Base-by-base conservation (phyloP, 139 green algal species). In the Micractinium sp. region DNA sequence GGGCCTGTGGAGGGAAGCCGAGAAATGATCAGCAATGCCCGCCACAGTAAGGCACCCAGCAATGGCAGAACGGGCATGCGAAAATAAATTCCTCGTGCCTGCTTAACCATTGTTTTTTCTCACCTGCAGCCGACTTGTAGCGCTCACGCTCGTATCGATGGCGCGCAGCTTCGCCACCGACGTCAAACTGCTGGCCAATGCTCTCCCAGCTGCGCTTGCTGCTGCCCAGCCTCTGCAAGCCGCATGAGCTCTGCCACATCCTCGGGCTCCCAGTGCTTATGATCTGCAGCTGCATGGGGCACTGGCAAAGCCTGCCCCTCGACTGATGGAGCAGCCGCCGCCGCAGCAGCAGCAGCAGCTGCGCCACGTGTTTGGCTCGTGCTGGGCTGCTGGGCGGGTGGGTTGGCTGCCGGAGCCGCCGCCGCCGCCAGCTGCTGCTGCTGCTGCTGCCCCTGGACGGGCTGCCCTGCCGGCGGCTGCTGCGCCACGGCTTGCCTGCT, bases 211-310 rank as follows among this genome's bases (percentile, higher is more conserved):
- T 80, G 74, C 29, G 23, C 74, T 80, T 80, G 33, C 33, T 80
- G 74, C 74, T 53, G 74, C 33, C 74, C 74, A 80, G 74, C 74
- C 29, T 35, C 74, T 53, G 74, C 74, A n/a, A 80, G 74, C 33
- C 33, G 33, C 74, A 31, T 19, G 3, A 80, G 33, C 74, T 80
- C 74, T 5, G 29, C 74, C 7, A 80, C 0, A n/a, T 80, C 74
- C 74, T 80, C 74, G 0, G 33, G 33, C 74, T 47, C 14, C 74
- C 74, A 80, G 33, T 13, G 4, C n/a, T 80, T 33, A 0, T 14
- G 33, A 9, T 80, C 74, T 76, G 69, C n/a, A n/a, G n/a, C n/a
- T n/a, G n/a, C n/a, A 2, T 31, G 20, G 12, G 18, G 63, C n/a
- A n/a, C 20, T 5, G 22, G 63, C 63, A 71, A 25, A 29, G 18